A percentile compares a stretch with the other conserved stretches of the same genome.
Evolutionary conservation across 2,329 filamentous ascomycete genomes (phyloP).

Genomic region (Alternaria hordeiaustralica): DNA sequence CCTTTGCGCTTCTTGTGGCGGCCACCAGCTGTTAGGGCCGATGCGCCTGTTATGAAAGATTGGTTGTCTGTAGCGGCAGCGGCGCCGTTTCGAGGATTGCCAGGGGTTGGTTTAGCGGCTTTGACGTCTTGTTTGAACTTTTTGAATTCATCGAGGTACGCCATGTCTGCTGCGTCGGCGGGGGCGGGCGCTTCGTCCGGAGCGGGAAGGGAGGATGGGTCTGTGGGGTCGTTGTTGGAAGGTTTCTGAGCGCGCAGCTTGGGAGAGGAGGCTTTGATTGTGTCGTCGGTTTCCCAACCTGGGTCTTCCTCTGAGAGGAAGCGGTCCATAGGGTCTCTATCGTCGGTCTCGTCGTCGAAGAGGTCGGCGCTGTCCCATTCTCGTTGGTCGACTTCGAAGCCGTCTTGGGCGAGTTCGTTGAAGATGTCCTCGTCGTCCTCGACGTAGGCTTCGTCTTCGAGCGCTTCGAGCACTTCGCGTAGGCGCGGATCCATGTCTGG

Average conservation of each 20-base stretch:
- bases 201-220: constrained; percentile 48
- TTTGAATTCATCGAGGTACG: constrained; percentile 91
- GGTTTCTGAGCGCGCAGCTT: constrained; percentile 46
- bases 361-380: constrained; percentile 74
- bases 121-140: constrained; percentile 86
- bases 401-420: constrained; percentile 71
- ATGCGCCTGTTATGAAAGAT: constrained; percentile 74
- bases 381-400: constrained; percentile 74
- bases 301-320: constrained; percentile 67
- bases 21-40: constrained; percentile 71
- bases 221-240: constrained; percentile 56
- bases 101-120: constrained; percentile 44
- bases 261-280: constrained; percentile 68
- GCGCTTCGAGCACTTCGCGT: constrained; percentile 86
- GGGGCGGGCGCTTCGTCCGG: constrained; percentile 43
- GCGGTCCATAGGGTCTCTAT: constrained; percentile 50
- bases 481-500: constrained; percentile 96
- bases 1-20: constrained; percentile 94
- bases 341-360: constrained; percentile 39
- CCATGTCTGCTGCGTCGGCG: constrained; percentile 64
- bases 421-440: constrained; percentile 87
- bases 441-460: constrained; percentile 95
- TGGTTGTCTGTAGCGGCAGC: constrained; percentile 68
- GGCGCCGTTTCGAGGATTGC: constrained; percentile 31
- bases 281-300: constrained; percentile 95